Percentiles rank a stretch among this genome's conserved stretches.
phyloP scores from a whole-genome alignment of 75 land plant genomes.

The Sequoia sempervirens region DNA sequence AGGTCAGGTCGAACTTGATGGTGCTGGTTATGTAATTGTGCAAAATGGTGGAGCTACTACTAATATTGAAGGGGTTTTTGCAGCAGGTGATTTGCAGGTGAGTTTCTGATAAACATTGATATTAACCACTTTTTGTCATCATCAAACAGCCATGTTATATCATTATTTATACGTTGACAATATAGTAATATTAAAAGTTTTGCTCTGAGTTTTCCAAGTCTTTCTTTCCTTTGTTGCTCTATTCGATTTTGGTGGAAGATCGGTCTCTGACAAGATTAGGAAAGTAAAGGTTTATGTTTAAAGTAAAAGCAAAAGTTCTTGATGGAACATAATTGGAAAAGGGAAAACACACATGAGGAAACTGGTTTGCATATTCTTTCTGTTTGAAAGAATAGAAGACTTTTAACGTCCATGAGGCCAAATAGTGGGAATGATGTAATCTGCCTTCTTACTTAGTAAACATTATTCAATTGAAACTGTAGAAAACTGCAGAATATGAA shows the following conservation, averaged over 20 bases:
- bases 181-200: not conserved
- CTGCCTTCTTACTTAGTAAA: not conserved
- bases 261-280: not conserved
- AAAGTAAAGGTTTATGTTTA: not conserved
- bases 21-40: conserved; percentile 75
- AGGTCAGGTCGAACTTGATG: conserved; percentile 89
- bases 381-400: not conserved
- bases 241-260: not conserved
- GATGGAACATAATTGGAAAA: not conserved
- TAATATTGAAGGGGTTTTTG: conserved; percentile 90
- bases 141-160: not conserved
- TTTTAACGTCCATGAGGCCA: too few relatives aligned
- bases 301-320: not conserved
- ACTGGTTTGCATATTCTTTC: not conserved
- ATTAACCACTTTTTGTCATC: not conserved
- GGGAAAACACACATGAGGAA: not conserved
- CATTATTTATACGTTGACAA: not conserved
- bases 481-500: not conserved
- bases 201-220: not conserved
- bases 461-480: not conserved
- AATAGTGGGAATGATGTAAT: not conserved
- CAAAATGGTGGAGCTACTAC: conserved; percentile 70
- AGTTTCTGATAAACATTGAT: not conserved
- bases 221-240: not conserved
- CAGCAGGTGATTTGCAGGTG: conserved; percentile 99